phyloP scores from a whole-genome alignment of 2,329 filamentous ascomycete genomes.

The Pseudocercospora pini-densiflorae region DNA sequence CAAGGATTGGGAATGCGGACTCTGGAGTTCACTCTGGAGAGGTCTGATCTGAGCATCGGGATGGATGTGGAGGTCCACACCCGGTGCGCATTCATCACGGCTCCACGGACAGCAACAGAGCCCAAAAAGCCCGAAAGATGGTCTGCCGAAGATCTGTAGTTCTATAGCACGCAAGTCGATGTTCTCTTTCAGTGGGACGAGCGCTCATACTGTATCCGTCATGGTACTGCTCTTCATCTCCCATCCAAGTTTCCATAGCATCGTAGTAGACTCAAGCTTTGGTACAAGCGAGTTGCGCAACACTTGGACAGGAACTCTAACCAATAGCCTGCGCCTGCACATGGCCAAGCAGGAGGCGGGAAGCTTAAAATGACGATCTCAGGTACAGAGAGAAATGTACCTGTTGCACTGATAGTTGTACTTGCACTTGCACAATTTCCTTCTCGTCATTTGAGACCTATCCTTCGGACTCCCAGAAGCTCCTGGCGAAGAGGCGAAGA shows the following conservation, averaged over 20 bases:
- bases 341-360: not conserved
- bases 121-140: not conserved
- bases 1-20: not conserved
- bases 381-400: not conserved
- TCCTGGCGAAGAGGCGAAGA: not conserved
- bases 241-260: not conserved
- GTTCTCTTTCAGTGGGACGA: not conserved
- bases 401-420: no score
- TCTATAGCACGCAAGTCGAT: not conserved
- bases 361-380: not conserved
- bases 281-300: not conserved
- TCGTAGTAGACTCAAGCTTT: not conserved
- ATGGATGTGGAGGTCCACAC: conserved; percentile 4
- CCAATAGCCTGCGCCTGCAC: not conserved
- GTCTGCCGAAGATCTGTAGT: not conserved
- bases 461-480: no score
- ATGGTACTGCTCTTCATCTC: not conserved
- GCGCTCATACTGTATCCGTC: not conserved
- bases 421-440: not conserved
- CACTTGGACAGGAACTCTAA: not conserved
- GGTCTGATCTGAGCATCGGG: not conserved
- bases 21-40: not conserved
- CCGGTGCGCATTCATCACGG: not conserved
- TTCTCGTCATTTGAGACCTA: not conserved
- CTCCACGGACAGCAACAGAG: not conserved